These are phyloP conservation scores for Botrytis squamosa DNA, from an alignment of 2,329 filamentous ascomycete species.

Conservation along the genomic window DNA sequence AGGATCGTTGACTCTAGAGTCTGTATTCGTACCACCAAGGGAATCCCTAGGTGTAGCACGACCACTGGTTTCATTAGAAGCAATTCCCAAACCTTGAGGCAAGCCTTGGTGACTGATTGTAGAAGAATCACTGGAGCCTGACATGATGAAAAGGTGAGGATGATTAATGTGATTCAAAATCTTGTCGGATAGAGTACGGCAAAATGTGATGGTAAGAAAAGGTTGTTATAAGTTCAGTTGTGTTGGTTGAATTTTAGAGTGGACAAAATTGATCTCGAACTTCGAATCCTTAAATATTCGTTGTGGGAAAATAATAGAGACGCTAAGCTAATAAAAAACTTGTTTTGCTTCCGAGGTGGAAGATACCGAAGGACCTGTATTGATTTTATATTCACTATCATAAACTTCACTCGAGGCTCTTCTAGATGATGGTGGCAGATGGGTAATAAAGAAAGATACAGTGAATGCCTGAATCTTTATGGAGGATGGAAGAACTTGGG, in stretches of 20 bases:
- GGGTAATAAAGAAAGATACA: neutral
- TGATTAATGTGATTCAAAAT: neutral
- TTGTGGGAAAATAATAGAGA: neutral
- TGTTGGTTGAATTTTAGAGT: neutral
- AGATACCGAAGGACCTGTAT: neutral
- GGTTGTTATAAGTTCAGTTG: neutral
- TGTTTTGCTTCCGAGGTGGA: neutral
- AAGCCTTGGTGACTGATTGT: neutral
- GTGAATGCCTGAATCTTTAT: neutral
- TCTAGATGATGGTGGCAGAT: neutral
- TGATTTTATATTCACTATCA: neutral
- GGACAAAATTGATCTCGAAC: neutral
- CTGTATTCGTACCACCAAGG: neutral
- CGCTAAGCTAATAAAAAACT: neutral
- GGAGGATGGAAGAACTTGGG: neutral
- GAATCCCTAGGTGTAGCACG: neutral
- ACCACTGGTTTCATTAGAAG: neutral
- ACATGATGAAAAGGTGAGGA: neutral
- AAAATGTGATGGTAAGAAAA: neutral
- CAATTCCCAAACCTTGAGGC: conserved; percentile 5
- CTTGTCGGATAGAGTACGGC: neutral
- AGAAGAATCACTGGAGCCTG: neutral
- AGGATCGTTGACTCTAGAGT: neutral
- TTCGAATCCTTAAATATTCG: neutral
- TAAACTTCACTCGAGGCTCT: neutral